Evolutionary conservation across 2,329 filamentous ascomycete genomes (phyloP), one percentile per base, ranked within the genome.

Genomic region (Fusarium keratoplasticum): DNA sequence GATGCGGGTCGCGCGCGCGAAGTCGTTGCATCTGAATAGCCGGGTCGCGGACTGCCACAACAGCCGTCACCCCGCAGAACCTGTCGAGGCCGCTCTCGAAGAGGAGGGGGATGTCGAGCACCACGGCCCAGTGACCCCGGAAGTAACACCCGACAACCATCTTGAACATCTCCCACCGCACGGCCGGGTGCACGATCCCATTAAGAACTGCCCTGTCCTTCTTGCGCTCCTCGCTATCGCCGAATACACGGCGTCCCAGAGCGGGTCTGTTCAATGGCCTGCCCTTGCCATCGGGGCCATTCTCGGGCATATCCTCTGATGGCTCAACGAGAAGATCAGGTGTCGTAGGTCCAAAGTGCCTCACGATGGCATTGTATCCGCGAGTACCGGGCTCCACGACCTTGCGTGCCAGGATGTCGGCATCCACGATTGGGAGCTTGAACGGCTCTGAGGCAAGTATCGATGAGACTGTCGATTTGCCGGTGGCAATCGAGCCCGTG

Each of bases 401-500:
- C 82, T 96, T 90, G 77, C 96, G 95, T 57, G 96, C 96, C 70
- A 98, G 89, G 65, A 97, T 85, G 85, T 99, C 96, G 81, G 96
- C 96, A 81, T 99, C 96, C 85, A 99, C 92, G 77, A 99, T 89
- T 78, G 96, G 95, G 71, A 99, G 89, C 70, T 90, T 92, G 87
- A 98, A 94, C 0, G 96, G 96, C 6, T 94, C 87, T 6, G 90
- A 88, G 60, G 93, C 91, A 78, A 99, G 93, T 77, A 98, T 89
- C 42, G 89, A 87, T 31, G 96, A 98, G 64, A 98, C 95, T 75
- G 96, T 99, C 54, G 96, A 98, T 89, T 99, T 99, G 82, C 96
- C 96, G 7, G 96, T 99, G 70, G 96, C 96, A 81, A 99, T 98
- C 70, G 95, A 98, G 81, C 96, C 96, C 10, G 96, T 99, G 29